Percentiles rank a stretch among this genome's conserved stretches.
Conservation (phyloP, 257 asterid species). For the Lavandula angustifolia region DNA sequence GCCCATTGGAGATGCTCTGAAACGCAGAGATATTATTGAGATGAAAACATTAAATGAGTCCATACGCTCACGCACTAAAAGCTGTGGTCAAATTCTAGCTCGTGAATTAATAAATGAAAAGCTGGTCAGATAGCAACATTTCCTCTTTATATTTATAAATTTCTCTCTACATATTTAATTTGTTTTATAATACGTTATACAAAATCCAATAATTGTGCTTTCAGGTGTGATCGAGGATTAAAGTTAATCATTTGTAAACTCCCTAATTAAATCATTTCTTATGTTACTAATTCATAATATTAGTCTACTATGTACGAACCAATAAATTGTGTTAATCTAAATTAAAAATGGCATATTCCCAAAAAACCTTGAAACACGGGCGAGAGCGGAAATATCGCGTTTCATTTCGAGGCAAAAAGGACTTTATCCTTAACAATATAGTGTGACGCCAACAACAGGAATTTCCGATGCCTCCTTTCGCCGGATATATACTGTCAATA, state of each 20-base stretch:
- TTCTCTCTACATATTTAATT: too few species aligned
- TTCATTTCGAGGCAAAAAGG: background rate
- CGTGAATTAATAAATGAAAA: background rate
- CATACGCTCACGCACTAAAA: background rate
- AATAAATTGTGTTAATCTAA: too few species aligned
- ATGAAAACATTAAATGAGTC: background rate
- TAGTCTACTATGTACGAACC: too few species aligned
- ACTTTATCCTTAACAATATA: background rate
- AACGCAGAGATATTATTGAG: background rate
- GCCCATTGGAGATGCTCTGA: too few species aligned
- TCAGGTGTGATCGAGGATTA: too few species aligned
- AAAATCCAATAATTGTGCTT: too few species aligned
- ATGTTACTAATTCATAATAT: too few species aligned
- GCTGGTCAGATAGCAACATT: slow-evolving; percentile 4
- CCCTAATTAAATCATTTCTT: too few species aligned
- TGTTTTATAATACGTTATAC: too few species aligned
- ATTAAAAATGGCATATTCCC: background rate
- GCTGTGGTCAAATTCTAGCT: background rate
- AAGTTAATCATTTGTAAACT: too few species aligned
- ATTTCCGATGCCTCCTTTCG: background rate
- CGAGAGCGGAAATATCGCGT: slow-evolving; percentile 1
- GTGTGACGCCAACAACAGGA: background rate
- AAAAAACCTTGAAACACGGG: background rate
- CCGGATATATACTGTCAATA: background rate
- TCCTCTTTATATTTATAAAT: background rate